phyloP scores from a whole-genome alignment of 441 rosid species.

The Raphanus hybrid region DNA sequence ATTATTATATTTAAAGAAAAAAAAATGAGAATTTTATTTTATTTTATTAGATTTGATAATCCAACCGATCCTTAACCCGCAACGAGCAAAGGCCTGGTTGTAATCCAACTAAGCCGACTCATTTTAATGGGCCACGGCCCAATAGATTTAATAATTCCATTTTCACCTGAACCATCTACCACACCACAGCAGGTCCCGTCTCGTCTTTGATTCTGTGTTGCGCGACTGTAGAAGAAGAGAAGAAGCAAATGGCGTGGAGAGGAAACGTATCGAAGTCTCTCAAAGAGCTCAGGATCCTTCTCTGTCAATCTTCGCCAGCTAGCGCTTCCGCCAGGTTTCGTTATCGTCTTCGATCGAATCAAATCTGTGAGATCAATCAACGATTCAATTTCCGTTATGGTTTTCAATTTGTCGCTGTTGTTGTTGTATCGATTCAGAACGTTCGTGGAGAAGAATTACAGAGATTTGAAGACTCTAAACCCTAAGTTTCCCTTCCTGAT shows the following conservation, averaged over 20 bases:
- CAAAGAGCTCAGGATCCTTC: conserved; percentile 83
- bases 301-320: conserved; percentile 82
- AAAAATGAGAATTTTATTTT: too few species aligned
- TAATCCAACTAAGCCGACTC: neutral
- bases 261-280: conserved; percentile 64
- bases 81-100: neutral
- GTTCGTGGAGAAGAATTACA: conserved; percentile 85
- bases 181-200: neutral
- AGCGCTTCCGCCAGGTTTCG: conserved; percentile 77
- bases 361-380: neutral
- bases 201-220: conserved; percentile 13
- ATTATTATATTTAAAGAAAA: too few species aligned
- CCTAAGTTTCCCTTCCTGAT: conserved; percentile 86
- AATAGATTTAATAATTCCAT: neutral
- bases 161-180: neutral
- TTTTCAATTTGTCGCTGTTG: neutral
- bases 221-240: neutral
- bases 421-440: conserved; percentile 46
- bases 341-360: neutral
- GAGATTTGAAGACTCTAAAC: conserved; percentile 79
- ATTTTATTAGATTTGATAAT: neutral
- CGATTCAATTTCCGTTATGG: conserved; percentile 1
- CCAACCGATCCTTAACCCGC: neutral
- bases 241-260: conserved; percentile 76
- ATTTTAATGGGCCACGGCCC: conserved; percentile 1